These are phyloP conservation scores for Pythium catenulatum DNA, from an alignment of 352 stramenopile genomes.

Conservation along the genomic window DNA sequence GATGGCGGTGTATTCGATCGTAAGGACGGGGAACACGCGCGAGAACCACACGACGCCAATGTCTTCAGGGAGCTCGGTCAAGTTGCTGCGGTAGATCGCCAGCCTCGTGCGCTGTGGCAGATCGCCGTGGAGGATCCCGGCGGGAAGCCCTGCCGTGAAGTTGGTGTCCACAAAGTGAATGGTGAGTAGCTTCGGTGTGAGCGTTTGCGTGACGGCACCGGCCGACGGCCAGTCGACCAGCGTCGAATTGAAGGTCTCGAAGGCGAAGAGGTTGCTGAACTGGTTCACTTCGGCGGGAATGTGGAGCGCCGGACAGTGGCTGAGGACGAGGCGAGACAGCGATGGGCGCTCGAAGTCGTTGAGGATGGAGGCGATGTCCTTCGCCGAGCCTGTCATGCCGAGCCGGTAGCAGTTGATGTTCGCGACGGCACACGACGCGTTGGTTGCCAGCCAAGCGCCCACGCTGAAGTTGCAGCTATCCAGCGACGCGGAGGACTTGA, in stretches of 20 bases:
- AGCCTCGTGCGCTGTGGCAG: not conserved
- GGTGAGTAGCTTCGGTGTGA: not conserved
- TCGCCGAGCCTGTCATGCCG: not conserved
- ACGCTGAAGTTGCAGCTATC: not conserved
- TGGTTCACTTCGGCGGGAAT: not conserved
- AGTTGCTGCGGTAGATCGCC: not conserved
- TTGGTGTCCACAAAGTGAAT: not conserved
- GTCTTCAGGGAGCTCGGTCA: not conserved
- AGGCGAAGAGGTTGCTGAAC: not conserved
- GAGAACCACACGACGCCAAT: not conserved
- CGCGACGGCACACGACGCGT: conserved; percentile 4
- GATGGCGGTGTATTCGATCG: conserved; percentile 16
- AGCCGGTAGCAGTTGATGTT: conserved; percentile 42
- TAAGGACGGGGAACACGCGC: too few relatives aligned
- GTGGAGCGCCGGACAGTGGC: not conserved
- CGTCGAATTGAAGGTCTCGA: conserved; percentile 15
- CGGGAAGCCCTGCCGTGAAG: not conserved
- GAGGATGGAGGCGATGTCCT: not conserved
- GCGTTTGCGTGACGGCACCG: not conserved
- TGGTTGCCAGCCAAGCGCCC: conserved; percentile 16
- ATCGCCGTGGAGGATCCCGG: not conserved
- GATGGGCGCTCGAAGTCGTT: not conserved
- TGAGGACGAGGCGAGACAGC: not conserved
- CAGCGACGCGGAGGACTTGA: not conserved
- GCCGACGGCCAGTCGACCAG: not conserved